Evolutionary conservation across 31 red algal species (phyloP), one percentile per base, ranked within the genome.

Genomic region (Odonthalia washingtoniensis): DNA sequence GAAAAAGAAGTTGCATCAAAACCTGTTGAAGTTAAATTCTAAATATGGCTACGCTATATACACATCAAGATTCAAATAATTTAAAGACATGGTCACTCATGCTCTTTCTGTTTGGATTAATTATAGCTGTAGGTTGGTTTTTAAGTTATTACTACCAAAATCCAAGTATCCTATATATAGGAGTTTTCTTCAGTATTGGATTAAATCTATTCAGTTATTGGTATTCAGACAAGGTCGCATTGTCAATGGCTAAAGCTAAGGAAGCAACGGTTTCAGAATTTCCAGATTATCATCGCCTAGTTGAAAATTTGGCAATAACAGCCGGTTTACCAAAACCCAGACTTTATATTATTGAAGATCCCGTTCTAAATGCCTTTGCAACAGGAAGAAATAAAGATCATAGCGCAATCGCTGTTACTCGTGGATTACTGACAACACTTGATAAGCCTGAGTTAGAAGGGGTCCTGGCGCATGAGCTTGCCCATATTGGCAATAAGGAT

Each of bases 401-500:
- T 65, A 46, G 42, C 27, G 40, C 46, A 65, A 46, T 81, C 30
- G 77, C 77, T 34, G 77, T 64, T 30, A 81, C 44, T 30, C 27
- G 28, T 31, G 77, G 77, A 65, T 43, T 81, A 36, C 32, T 81
- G 18, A 43, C 53, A 35, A 57, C 41, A 35, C 26, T 81, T 26
- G 37, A 27, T 35, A 32, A 39, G n/a, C 42, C 32, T 30, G 77
- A 81, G 62, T 32, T 81, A 65, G 46, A 65, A 43, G 77, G 77
- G 30, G 77, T 81, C 27, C 27, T 81, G 46, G 77, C 77, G 30
- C 77, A 81, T 65, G 77, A 81, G 36, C 44, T 81, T 30, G 77
- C 77, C 46, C 77, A 81, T 64, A 38, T 81, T 53, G 44, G 28
- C 28, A 81, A 81, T 43, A 28, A 46, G 26, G 77, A 81, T 46